phyloP scores from a whole-genome alignment of 2,329 filamentous ascomycete genomes.

The Exophiala oligosperma region DNA sequence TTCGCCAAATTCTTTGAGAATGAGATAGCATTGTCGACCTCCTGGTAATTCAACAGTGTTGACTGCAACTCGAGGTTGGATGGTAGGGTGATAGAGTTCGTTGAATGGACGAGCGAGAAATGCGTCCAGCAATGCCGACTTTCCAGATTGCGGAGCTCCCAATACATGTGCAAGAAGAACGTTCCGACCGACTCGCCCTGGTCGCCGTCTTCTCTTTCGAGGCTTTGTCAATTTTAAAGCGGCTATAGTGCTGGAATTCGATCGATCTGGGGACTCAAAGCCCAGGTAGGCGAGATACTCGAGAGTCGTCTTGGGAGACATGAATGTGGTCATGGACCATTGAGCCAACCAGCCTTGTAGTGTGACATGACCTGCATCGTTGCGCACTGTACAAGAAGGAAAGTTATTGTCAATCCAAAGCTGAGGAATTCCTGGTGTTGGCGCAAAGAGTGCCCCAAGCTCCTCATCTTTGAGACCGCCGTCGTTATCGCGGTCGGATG shows the following conservation, averaged over 20 bases:
- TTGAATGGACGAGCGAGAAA: slow-evolving; percentile 89
- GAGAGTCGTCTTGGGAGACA: slow-evolving; percentile 90
- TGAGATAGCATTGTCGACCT: slow-evolving; percentile 95
- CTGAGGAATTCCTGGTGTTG: slow-evolving; percentile 82
- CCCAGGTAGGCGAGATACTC: slow-evolving; percentile 96
- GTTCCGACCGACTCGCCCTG: slow-evolving; percentile 85
- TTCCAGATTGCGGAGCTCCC: slow-evolving; percentile 81
- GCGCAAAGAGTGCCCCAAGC: slow-evolving; percentile 82
- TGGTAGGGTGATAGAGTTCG: slow-evolving; percentile 83
- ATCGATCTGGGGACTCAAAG: slow-evolving; percentile 74
- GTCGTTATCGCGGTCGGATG: slow-evolving; percentile 97
- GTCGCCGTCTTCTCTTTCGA: slow-evolving; percentile 77
- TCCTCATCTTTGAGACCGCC: slow-evolving; percentile 87
- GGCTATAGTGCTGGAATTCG: slow-evolving; percentile 73
- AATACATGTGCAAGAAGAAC: slow-evolving; percentile 93
- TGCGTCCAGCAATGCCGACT: slow-evolving; percentile 85
- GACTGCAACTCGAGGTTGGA: slow-evolving; percentile 88
- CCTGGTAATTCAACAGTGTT: slow-evolving; percentile 96
- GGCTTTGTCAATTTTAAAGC: slow-evolving; percentile 92
- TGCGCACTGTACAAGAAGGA: slow-evolving; percentile 88
- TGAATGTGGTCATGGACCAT: slow-evolving; percentile 99
- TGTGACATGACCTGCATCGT: slow-evolving; percentile 92
- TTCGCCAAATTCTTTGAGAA: slow-evolving; percentile 91
- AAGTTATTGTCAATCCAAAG: slow-evolving; percentile 90
- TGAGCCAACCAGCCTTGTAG: slow-evolving; percentile 97